Conservation (phyloP, 208 protist genomes). For the Trypanosoma melophagium region DNA sequence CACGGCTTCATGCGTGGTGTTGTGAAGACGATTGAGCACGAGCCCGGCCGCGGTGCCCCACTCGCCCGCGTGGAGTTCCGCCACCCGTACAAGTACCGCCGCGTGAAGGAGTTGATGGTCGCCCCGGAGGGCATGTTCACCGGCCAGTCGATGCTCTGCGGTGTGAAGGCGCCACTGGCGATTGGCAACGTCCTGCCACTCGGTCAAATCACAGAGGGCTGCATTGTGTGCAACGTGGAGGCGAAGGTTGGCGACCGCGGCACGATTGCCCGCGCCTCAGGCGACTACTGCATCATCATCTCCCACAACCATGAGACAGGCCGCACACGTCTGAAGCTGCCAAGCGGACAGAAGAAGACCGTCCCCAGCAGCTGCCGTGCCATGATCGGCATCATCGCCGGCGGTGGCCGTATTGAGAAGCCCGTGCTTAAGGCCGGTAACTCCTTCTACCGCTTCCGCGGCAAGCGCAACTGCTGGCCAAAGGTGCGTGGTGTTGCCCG, state of each 20-base stretch:
- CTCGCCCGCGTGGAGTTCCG: conserved; percentile 98
- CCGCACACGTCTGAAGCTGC: conserved; percentile 97
- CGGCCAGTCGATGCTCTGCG: conserved; percentile 99
- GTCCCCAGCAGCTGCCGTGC: conserved; percentile 93
- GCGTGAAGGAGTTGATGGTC: conserved; percentile 95
- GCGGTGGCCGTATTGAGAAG: conserved; percentile 99
- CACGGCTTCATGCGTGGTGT: conserved; percentile 84
- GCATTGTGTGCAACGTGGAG: conserved; percentile 99
- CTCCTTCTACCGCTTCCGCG: conserved; percentile 98
- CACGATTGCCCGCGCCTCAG: conserved; percentile 93
- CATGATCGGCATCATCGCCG: conserved; percentile 98
- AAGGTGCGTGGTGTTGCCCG: conserved; percentile 98
- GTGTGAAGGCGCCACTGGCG: conserved; percentile 94
- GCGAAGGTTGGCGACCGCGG: conserved; percentile 96
- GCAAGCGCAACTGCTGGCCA: conserved; percentile 99
- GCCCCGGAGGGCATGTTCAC: conserved; percentile 99
- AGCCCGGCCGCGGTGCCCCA: conserved; percentile 98
- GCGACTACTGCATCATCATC: conserved; percentile 97
- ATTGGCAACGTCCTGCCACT: conserved; percentile 99
- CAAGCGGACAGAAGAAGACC: conserved; percentile 98
- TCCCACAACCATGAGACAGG: conserved; percentile 96
- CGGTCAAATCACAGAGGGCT: conserved; percentile 97
- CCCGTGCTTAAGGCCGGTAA: conserved; percentile 99
- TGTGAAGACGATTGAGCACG: conserved; percentile 98
- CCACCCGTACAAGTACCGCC: conserved; percentile 93